phyloP scores from a whole-genome alignment of 805 yeast species.

The Ogataea corticis region DNA sequence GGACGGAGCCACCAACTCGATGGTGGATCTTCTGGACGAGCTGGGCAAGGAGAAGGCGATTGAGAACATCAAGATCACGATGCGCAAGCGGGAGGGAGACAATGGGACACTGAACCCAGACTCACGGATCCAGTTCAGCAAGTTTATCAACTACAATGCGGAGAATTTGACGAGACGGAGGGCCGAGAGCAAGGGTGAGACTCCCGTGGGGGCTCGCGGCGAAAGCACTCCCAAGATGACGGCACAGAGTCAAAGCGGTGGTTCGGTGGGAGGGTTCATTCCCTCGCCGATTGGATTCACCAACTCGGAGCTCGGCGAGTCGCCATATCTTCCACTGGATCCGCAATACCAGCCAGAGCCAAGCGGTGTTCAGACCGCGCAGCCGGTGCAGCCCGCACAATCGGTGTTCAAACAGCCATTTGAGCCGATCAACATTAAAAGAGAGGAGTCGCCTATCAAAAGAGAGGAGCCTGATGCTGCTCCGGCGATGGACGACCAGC shows the following conservation, averaged over 20 bases:
- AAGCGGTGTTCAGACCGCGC: background rate
- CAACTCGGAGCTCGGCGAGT: constrained; percentile 16
- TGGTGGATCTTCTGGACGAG: constrained; percentile 53
- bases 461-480: background rate
- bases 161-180: constrained; percentile 13
- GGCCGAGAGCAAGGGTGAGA: no score
- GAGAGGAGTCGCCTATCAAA: background rate
- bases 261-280: no score
- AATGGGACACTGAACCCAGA: constrained; percentile 28
- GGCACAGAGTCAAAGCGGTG: no score
- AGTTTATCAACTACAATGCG: constrained; percentile 29
- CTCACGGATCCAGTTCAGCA: constrained; percentile 32
- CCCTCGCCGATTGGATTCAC: constrained; percentile 37
- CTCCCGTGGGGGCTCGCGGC: no score
- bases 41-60: constrained; percentile 50
- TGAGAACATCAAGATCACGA: constrained; percentile 33
- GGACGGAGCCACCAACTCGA: constrained; percentile 55
- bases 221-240: no score
- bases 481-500: constrained; percentile 2
- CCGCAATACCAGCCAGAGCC: background rate
- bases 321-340: constrained; percentile 11
- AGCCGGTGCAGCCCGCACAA: background rate
- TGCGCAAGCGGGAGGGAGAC: constrained; percentile 29
- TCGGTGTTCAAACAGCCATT: background rate
- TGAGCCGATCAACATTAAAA: background rate